Evolutionary conservation across 345 rosid species (phyloP).

Genomic region (Gossypium stocksii): DNA sequence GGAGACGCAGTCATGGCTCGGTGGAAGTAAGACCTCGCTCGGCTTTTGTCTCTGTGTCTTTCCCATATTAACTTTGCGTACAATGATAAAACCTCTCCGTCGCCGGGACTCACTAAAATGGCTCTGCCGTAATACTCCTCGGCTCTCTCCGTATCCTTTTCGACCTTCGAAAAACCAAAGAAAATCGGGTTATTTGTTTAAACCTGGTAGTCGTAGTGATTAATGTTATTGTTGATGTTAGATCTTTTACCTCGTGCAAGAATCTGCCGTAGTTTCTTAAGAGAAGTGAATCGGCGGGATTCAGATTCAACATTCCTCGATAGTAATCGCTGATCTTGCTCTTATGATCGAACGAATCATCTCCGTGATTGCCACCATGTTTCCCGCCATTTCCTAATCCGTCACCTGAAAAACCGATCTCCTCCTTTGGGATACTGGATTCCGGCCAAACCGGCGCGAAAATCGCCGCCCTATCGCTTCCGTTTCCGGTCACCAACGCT

Average conservation of each 20-base stretch:
- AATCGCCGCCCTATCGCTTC: background rate
- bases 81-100: constrained; percentile 67
- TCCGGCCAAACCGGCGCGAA: constrained; percentile 9
- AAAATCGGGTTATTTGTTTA: background rate
- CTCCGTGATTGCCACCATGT: constrained; percentile 20
- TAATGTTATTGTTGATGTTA: background rate
- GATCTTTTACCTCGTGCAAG: constrained; percentile 55
- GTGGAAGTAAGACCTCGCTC: constrained; percentile 69
- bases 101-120: constrained; percentile 66
- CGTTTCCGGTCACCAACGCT: background rate
- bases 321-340: constrained; percentile 65
- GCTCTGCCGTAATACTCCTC: constrained; percentile 77
- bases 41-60: constrained; percentile 40
- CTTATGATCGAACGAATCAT: constrained; percentile 20
- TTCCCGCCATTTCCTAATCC: constrained; percentile 34
- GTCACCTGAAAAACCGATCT: constrained; percentile 30
- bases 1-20: constrained; percentile 69
- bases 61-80: constrained; percentile 84
- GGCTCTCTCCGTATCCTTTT: constrained; percentile 55
- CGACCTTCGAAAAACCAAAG: constrained; percentile 39
- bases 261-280: constrained; percentile 72
- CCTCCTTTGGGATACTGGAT: constrained; percentile 34
- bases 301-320: constrained; percentile 48
- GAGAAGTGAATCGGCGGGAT: constrained; percentile 59
- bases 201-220: too few relatives aligned